A percentile compares a stretch with the other conserved stretches of the same genome.
These are phyloP conservation scores for Lentinus brumalis DNA, from an alignment of 768 basidiomycete genomes.

Conservation along the genomic window DNA sequence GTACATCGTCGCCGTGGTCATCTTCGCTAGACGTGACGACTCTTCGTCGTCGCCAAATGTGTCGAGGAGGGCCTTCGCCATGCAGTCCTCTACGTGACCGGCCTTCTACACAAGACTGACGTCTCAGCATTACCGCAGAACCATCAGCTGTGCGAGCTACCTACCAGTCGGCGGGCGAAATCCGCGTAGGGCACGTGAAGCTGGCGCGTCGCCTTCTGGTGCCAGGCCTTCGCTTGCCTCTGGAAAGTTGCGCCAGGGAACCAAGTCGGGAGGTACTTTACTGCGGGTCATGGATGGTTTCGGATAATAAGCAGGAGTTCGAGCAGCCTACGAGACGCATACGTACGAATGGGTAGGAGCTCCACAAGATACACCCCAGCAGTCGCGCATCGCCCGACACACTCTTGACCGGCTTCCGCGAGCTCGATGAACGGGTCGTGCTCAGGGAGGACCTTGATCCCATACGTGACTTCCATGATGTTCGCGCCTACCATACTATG, in stretches of 20 bases:
- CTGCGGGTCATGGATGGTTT: conserved; percentile 5
- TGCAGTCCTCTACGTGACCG: neutral
- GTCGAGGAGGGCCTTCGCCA: conserved; percentile 4
- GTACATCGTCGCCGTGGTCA: conserved; percentile 14
- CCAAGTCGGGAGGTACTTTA: conserved; percentile 31
- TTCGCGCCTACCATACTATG: conserved; percentile 25
- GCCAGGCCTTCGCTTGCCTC: conserved; percentile 21
- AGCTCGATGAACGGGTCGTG: conserved; percentile 24
- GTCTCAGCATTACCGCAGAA: neutral
- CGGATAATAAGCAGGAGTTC: neutral
- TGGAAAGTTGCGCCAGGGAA: conserved; percentile 31
- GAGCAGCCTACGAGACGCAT: neutral
- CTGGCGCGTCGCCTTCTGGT: conserved; percentile 22
- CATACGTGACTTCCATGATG: conserved; percentile 28
- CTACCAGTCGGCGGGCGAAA: conserved; percentile 13
- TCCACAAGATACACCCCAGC: conserved; percentile 19
- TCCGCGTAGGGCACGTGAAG: conserved; percentile 24
- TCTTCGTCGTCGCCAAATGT: neutral
- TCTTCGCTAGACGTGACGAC: neutral
- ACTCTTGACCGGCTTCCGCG: conserved; percentile 17
- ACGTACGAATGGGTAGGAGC: conserved; percentile 18
- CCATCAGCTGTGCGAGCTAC: too few relatives aligned
- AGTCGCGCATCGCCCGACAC: conserved; percentile 1
- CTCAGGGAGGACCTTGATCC: conserved; percentile 22
- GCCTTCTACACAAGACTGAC: neutral